Conservation (phyloP, 257 asterid genomes). For the Nicotiana tomentosiformis region DNA sequence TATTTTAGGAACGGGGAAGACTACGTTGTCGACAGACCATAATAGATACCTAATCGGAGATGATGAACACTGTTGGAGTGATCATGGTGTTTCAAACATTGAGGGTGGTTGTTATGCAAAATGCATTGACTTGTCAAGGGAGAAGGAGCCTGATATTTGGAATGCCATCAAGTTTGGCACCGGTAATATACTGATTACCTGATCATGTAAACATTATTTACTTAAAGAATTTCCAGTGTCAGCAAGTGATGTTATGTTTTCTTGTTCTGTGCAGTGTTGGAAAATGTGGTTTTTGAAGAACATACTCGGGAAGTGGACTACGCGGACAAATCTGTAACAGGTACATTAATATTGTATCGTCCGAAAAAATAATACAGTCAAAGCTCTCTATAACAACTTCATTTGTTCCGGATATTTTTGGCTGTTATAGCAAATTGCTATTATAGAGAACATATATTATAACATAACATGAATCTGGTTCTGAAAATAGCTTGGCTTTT, state of each 20-base stretch:
- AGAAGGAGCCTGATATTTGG: conserved; percentile 97
- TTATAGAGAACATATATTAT: no score
- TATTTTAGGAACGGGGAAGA: conserved; percentile 79
- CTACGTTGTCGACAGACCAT: conserved; percentile 85
- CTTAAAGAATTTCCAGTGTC: not conserved
- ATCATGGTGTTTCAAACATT: conserved; percentile 78
- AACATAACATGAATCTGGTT: no score
- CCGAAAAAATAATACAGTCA: not conserved
- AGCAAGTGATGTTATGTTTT: not conserved
- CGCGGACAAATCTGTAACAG: conserved; percentile 79
- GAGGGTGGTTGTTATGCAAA: conserved; percentile 98
- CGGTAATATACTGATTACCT: conserved; percentile 31
- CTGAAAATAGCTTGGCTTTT: no score
- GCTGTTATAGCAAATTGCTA: no score
- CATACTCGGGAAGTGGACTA: conserved; percentile 85
- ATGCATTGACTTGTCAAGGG: conserved; percentile 73
- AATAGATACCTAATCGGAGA: conserved; percentile 85
- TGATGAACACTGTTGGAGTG: conserved; percentile 97
- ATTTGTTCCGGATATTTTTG: no score
- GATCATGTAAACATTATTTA: not conserved
- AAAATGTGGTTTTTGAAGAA: conserved; percentile 89
- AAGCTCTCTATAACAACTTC: no score
- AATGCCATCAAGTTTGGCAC: conserved; percentile 91
- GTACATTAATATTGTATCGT: conserved; percentile 18
- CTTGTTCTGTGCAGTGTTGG: conserved; percentile 47